Percentiles rank a stretch among this genome's conserved stretches.
phyloP scores from a whole-genome alignment of 768 basidiomycete species.

The Calocybe gangraenosa region DNA sequence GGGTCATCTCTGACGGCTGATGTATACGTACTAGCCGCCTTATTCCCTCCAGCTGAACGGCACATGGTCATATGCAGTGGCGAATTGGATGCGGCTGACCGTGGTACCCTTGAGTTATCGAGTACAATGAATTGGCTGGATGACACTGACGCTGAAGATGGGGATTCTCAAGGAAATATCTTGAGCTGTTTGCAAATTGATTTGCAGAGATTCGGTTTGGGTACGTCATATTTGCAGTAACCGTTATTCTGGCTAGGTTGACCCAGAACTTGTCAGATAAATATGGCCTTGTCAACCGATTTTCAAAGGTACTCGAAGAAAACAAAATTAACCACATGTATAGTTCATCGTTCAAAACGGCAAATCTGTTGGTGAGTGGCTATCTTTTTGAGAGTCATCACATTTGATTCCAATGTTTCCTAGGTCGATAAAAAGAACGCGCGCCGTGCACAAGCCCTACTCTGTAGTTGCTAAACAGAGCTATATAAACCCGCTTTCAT shows the following conservation, averaged over 20 bases:
- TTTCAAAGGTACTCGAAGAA: constrained; percentile 67
- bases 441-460: constrained; percentile 50
- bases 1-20: constrained; percentile 76
- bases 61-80: constrained; percentile 73
- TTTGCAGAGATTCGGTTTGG: constrained; percentile 65
- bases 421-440: constrained; percentile 59
- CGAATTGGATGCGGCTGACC: constrained; percentile 51
- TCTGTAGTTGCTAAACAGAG: constrained; percentile 47
- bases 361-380: constrained; percentile 62
- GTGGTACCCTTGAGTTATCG: constrained; percentile 23
- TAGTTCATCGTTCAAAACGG: constrained; percentile 79
- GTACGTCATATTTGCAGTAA: constrained; percentile 29
- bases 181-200: constrained; percentile 76
- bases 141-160: constrained; percentile 31
- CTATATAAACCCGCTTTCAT: neutral
- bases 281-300: constrained; percentile 72
- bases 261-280: constrained; percentile 47
- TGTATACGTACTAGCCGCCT: constrained; percentile 56
- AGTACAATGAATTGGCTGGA: constrained; percentile 26
- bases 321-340: constrained; percentile 83
- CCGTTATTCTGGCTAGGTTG: constrained; percentile 2
- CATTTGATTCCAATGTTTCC: neutral
- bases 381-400: neutral
- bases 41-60: constrained; percentile 69
- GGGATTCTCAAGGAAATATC: constrained; percentile 31